Base-by-base conservation (phyloP, 169 alveolate species). In the Plasmodium sp. region DNA sequence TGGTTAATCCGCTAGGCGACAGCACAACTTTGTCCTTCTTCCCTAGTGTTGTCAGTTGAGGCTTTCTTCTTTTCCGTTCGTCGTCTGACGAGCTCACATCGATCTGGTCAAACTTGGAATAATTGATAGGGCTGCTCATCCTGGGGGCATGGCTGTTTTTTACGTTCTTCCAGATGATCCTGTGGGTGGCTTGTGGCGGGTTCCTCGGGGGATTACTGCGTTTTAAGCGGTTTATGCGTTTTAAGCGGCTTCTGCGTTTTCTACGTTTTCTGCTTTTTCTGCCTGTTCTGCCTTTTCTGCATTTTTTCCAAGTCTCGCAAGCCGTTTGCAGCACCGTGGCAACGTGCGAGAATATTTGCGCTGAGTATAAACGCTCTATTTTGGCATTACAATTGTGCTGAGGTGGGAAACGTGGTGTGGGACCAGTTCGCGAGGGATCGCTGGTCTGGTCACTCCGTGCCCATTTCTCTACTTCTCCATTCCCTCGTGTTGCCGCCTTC, bases 61-160 rank as follows among this genome's bases (percentile, higher is more conserved):
- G 94, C 33, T 58, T 79, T 39, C 79, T 80, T 6, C 45, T 90
- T 81, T 80, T 81, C 22, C 27, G 43, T 62, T 90, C 94, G 34
- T 90, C 94, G 71, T 90, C 94, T 90, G 94, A 90, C 72, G 94
- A 90, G 18, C 94, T 90, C 67, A 90, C 90, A n/a, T 80, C 91
- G 67, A 90, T 79, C 31, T 90, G 80, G 33, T 90, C 91, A 80
- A 90, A 90, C 36, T 71, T 90, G 34, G 88, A 80, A 81, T 90
- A 90, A 51, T 90, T 90, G 36, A 90, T 90, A 56, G 48, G 31
- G 14, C 94, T 71, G 74, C 90, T 80, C 94, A 90, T 90, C 10
- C 39, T 85, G 67, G n/a, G 27, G 51, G 31, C 82, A 71, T 48
- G 43, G 43, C 41, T 71, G 36, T 62, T 22, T 39, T 48, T 84